Percentiles rank a stretch among this genome's conserved stretches.
Evolutionary conservation across 257 asterid species (phyloP).

Genomic region (Solanum clarkiae): DNA sequence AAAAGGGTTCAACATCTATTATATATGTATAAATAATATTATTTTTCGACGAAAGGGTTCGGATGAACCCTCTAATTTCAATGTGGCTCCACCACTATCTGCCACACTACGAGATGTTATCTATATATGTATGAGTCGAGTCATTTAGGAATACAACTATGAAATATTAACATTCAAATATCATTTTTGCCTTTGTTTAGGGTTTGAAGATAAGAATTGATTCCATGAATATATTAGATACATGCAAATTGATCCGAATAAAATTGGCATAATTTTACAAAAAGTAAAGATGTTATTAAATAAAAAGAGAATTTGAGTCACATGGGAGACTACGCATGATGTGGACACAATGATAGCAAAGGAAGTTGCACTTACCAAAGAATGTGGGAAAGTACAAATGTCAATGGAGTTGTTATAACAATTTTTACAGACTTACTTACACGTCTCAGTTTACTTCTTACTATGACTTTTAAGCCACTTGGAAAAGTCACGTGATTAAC

Average conservation of each 20-base stretch:
- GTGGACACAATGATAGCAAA: conserved; percentile 45
- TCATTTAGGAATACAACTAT: too few relatives aligned
- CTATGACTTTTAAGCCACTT: not conserved
- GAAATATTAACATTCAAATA: not conserved
- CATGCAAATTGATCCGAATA: not conserved
- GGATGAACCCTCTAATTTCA: too few relatives aligned
- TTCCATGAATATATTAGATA: not conserved
- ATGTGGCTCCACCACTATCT: too few relatives aligned
- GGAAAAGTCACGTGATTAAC: conserved; percentile 34
- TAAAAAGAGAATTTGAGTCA: conserved; percentile 5
- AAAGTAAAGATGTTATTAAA: not conserved
- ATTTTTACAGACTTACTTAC: not conserved
- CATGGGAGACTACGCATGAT: conserved; percentile 56
- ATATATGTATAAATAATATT: too few relatives aligned
- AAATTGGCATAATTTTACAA: too few relatives aligned
- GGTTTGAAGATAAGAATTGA: not conserved
- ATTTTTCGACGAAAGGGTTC: too few relatives aligned
- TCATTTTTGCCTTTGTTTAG: not conserved
- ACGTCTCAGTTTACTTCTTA: not conserved
- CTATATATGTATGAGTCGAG: too few relatives aligned
- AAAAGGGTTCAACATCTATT: too few relatives aligned
- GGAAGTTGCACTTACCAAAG: conserved; percentile 16
- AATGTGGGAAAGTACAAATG: conserved; percentile 34
- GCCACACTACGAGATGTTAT: too few relatives aligned
- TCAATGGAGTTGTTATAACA: not conserved